Evolutionary conservation across 2,329 filamentous ascomycete genomes (phyloP), one percentile per base, ranked within the genome.

Genomic region (Colletotrichum gloeosporioides): DNA sequence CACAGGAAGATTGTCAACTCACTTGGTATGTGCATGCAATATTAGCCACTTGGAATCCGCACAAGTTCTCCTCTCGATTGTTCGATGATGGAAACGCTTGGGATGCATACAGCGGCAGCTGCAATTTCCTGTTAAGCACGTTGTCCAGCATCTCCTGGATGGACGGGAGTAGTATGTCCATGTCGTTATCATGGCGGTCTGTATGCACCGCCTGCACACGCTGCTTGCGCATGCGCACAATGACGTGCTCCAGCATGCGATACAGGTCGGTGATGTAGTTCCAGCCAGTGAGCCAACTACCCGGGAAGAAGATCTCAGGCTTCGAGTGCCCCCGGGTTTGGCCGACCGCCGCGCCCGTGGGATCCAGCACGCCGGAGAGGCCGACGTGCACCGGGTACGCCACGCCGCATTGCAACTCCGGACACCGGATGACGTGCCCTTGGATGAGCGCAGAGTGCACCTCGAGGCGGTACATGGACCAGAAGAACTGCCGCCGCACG

Each of bases 231-330:
- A 78, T 16, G 13, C 79, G 80, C n/a, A 77, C 80, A 61, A 84
- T 75, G 13, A 86, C 87, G 77, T 92, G 89, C 78, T 92, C 90
- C 18, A 92, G 81, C 10, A 91, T 85, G 7, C 89, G 87, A 78
- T 91, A 92, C 0, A 92, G 81, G 78, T 91, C 89, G 1, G 89
- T 90, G 8, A 87, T 89, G 74, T 90, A 91, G 80, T 91, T 92
- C 89, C 89, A 91, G 22, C 90, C 90, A 57, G 86, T 85, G 9
- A 92, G 81, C 90, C 90, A 92, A 73, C 77, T 77, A 18, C 77
- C 77, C 8, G 63, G 68, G 18, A 67, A 69, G 32, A 76, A 71
- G 7, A 44, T 44, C 12, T 13, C 69, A 10, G 31, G 49, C 49
- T 29, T 70, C 71, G 25, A 27, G 49, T 62, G 15, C 6, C 61